These are phyloP conservation scores for Fraxinus latifolia DNA, from an alignment of 305 asterid genomes.

Conservation along the genomic window DNA sequence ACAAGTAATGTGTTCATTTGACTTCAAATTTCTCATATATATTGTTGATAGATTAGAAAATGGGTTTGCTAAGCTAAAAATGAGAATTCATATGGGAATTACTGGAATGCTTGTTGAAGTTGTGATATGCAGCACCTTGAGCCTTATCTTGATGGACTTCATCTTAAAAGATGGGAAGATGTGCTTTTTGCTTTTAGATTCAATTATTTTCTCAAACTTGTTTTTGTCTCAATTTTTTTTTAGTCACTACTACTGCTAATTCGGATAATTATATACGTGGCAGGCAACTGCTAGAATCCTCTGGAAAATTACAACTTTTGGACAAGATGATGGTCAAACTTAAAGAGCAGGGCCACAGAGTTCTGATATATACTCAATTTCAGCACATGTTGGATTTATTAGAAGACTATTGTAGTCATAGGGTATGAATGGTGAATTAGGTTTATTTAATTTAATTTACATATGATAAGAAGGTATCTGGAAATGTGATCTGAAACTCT, in stretches of 20 bases:
- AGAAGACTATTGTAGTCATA: conserved; percentile 88
- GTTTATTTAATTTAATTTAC: not conserved
- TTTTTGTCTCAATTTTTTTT: not conserved
- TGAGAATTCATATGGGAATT: not conserved
- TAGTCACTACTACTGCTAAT: not conserved
- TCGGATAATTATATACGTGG: not conserved
- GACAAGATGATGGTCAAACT: conserved; percentile 96
- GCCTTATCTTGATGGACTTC: conserved; percentile 16
- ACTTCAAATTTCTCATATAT: conserved; percentile 13
- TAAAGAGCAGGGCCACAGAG: conserved; percentile 94
- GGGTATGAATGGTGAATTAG: conserved; percentile 40
- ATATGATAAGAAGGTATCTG: conserved; percentile 6
- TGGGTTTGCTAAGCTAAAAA: not conserved
- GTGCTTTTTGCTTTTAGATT: not conserved
- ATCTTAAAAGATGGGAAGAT: not conserved
- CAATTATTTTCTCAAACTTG: not conserved
- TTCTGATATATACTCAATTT: conserved; percentile 85
- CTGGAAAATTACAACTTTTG: conserved; percentile 89
- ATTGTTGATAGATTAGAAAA: conserved; percentile 21
- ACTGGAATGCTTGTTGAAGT: not conserved
- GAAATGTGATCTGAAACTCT: conserved; percentile 23
- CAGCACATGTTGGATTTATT: conserved; percentile 92
- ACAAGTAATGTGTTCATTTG: conserved; percentile 54
- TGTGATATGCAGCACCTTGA: conserved; percentile 10
- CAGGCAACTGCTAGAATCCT: conserved; percentile 84